These are phyloP conservation scores for Psilocybe subaeruginosa DNA, from an alignment of 768 basidiomycete genomes.

Conservation along the genomic window DNA sequence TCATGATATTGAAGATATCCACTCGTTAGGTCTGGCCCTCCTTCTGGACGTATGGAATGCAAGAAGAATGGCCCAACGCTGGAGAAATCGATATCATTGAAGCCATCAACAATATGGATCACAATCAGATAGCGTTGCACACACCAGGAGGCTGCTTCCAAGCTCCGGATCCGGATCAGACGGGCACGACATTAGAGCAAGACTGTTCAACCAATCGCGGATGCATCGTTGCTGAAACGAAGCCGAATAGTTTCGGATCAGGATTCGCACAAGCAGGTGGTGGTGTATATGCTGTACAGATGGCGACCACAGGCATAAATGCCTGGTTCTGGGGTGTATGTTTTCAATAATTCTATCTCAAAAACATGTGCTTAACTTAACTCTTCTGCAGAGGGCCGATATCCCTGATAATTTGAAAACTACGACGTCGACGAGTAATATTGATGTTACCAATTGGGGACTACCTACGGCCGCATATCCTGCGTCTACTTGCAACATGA, in stretches of 20 bases:
- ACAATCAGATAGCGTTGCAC: conserved; percentile 83
- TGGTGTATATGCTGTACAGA: conserved; percentile 77
- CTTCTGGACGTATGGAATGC: conserved; percentile 50
- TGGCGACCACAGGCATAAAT: conserved; percentile 51
- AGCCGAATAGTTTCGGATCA: conserved; percentile 63
- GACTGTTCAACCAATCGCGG: conserved; percentile 67
- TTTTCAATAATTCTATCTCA: background rate
- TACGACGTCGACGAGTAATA: conserved; percentile 35
- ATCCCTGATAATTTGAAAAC: conserved; percentile 39
- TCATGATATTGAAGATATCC: background rate
- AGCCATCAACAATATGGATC: conserved; percentile 71
- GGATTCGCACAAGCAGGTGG: conserved; percentile 73
- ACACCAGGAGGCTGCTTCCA: conserved; percentile 51
- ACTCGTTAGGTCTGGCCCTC: conserved; percentile 46
- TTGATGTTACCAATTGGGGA: conserved; percentile 53
- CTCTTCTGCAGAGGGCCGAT: conserved; percentile 39
- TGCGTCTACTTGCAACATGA: conserved; percentile 52
- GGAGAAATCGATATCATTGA: conserved; percentile 76
- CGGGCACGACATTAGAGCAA: conserved; percentile 51
- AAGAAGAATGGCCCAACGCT: conserved; percentile 42
- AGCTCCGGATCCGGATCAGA: conserved; percentile 37
- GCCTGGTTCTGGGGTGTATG: conserved; percentile 51
- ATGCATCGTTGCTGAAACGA: conserved; percentile 65
- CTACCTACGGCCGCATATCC: conserved; percentile 70
- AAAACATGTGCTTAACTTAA: background rate